Evolutionary conservation across 495 filamentous ascomycete genomes (phyloP).

Genomic region (Tuber umbilicatum): DNA sequence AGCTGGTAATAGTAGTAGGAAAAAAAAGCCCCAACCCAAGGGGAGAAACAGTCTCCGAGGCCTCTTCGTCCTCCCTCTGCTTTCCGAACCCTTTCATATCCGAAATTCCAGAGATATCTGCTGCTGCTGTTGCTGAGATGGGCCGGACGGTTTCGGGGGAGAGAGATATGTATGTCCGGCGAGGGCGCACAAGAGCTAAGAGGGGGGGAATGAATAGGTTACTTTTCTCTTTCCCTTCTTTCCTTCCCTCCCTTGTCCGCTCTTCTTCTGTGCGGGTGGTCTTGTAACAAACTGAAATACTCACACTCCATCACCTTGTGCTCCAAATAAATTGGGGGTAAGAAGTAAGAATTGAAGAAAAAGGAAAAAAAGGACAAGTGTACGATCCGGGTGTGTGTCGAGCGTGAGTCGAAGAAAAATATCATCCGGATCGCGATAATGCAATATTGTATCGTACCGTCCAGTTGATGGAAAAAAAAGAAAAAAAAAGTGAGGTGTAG

Average conservation of each 20-base stretch:
- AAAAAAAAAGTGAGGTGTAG: background rate
- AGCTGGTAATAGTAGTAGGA: background rate
- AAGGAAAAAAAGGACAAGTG: background rate
- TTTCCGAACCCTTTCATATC: background rate
- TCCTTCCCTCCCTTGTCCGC: background rate
- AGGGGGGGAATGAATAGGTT: background rate
- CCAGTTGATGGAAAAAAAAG: background rate
- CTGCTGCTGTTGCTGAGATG: background rate
- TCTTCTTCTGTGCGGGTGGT: background rate
- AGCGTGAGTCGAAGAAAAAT: background rate
- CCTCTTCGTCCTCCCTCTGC: background rate
- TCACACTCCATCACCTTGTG: background rate
- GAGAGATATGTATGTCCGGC: background rate
- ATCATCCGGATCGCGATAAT: background rate
- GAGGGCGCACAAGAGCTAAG: background rate
- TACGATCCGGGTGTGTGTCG: background rate
- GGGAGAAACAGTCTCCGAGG: background rate
- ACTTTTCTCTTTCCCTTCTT: background rate
- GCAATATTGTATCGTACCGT: background rate
- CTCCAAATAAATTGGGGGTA: background rate
- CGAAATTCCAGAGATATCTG: background rate
- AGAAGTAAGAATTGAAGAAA: background rate
- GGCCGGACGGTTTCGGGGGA: background rate
- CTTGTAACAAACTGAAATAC: background rate
- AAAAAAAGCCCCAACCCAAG: background rate